Conservation (phyloP, 306 rosid species). For the Cucurbita argyrosperma region DNA sequence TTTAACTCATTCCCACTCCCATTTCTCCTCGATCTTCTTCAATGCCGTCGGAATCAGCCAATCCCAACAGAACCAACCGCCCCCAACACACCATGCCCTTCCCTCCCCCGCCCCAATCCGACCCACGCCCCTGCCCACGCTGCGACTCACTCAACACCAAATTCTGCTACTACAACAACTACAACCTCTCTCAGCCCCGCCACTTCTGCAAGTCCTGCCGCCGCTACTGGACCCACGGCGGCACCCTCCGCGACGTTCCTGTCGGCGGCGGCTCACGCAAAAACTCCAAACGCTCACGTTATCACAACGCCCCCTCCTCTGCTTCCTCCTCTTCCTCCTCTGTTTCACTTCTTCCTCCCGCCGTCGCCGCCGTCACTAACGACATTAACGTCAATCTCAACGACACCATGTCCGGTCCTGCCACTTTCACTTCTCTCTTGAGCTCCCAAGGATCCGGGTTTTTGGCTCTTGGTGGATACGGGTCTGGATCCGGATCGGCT, state of each 20-base stretch:
- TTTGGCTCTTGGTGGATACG: constrained; percentile 23
- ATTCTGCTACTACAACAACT: constrained; percentile 55
- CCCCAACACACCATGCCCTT: constrained; percentile 2
- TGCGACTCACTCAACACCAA: constrained; percentile 36
- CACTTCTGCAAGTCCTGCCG: constrained; percentile 44
- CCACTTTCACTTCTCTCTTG: constrained; percentile 14
- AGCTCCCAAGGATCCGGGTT: constrained; percentile 13
- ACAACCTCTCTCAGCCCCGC: constrained; percentile 46
- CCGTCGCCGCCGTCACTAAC: not conserved
- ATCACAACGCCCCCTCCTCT: constrained; percentile 7
- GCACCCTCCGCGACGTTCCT: constrained; percentile 40
- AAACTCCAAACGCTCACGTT: constrained; percentile 21
- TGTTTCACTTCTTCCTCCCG: not conserved
- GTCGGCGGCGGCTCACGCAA: constrained; percentile 43
- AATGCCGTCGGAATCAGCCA: constrained; percentile 22
- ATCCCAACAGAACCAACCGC: not conserved
- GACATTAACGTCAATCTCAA: not conserved
- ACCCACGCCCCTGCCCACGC: constrained; percentile 37
- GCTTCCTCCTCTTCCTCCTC: constrained; percentile 15
- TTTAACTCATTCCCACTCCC: not conserved
- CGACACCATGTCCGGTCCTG: not conserved
- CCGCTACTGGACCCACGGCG: constrained; percentile 50
- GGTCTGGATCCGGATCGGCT: not conserved
- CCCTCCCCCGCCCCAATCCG: constrained; percentile 17
- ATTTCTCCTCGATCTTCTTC: not conserved